Base-by-base conservation (phyloP, 31 red algal species). In the Odonthalia washingtoniensis region DNA sequence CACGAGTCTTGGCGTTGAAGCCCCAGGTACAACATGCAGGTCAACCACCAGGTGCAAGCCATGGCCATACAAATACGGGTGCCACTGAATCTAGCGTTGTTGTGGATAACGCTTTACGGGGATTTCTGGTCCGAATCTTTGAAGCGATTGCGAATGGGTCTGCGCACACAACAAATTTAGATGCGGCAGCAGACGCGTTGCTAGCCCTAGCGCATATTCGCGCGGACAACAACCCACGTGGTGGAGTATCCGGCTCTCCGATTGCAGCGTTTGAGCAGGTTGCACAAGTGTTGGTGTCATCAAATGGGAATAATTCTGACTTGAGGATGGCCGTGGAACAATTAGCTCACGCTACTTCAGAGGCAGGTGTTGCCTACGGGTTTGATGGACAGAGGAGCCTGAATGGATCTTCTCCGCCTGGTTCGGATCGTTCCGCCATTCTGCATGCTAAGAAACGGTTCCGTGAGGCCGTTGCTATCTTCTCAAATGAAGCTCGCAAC, bases 131-230 rank as follows among this genome's bases (percentile, higher is more conserved):
- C 2, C 49, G 30, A 67, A 82, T 82, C 62, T 82, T 82, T 12
- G 41, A 68, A 0, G 79, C 21, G 26, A 66, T 82, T 42, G 79
- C 79, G 4, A 82, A 35, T 45, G 79, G 79, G 18, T 65, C 53
- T 27, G 79, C 79, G 3, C 34, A 68, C 61, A 40, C 61, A 32
- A 68, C 34, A 18, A 82, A 82, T 68, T 40, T 82, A 33, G 79
- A 82, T 66, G 57, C 60, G 26, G 53, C 79, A 24, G 79, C 79
- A 40, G 79, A 82, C 35, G 79, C 79, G 18, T 66, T 82, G 24
- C 32, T 82, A 6, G 31, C 79, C 31, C 32, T 82, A 14, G 17
- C 64, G 64, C 79, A 82, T 42, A 32, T 82, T 24, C 57, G 41
- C 36, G n/a, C 28, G 34, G 28, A 9, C 4, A n/a, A n/a, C n/a